These are phyloP conservation scores for Choanephora cucurbitarum DNA, from an alignment of 371 early-diverging fungal species.

Conservation along the genomic window DNA sequence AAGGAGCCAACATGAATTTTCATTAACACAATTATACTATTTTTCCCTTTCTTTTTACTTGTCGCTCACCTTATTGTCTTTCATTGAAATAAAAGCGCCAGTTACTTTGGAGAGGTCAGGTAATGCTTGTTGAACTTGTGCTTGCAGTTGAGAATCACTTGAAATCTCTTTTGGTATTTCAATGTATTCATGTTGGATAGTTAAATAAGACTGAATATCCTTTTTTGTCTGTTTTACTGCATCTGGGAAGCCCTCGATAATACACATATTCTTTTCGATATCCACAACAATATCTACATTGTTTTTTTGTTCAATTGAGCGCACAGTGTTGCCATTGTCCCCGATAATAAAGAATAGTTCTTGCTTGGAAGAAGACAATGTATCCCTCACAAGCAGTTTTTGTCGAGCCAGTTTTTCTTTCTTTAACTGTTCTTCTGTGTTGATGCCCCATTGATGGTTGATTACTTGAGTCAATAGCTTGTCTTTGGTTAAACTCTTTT, in stretches of 20 bases:
- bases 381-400: constrained; percentile 7
- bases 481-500: not conserved
- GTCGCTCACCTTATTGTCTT: constrained; percentile 24
- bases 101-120: constrained; percentile 32
- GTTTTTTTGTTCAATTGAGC: constrained; percentile 28
- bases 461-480: constrained; percentile 14
- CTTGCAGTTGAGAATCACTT: not conserved
- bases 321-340: constrained; percentile 33
- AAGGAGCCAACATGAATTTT: not conserved
- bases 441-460: constrained; percentile 28
- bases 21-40: too few relatives aligned
- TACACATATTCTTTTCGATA: constrained; percentile 18
- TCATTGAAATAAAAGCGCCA: constrained; percentile 25
- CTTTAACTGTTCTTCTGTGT: constrained; percentile 16
- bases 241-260: constrained; percentile 25
- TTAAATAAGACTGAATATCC: constrained; percentile 21
- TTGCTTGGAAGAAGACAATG: constrained; percentile 21
- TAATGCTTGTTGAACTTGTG: constrained; percentile 14
- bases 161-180: constrained; percentile 13
- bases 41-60: too few relatives aligned
- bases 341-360: constrained; percentile 43
- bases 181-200: constrained; percentile 14
- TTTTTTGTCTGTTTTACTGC: constrained; percentile 23
- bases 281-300: constrained; percentile 34
- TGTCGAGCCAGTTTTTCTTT: constrained; percentile 12